phyloP scores from a whole-genome alignment of 495 filamentous ascomycete species.

The Aspergillus leporis region DNA sequence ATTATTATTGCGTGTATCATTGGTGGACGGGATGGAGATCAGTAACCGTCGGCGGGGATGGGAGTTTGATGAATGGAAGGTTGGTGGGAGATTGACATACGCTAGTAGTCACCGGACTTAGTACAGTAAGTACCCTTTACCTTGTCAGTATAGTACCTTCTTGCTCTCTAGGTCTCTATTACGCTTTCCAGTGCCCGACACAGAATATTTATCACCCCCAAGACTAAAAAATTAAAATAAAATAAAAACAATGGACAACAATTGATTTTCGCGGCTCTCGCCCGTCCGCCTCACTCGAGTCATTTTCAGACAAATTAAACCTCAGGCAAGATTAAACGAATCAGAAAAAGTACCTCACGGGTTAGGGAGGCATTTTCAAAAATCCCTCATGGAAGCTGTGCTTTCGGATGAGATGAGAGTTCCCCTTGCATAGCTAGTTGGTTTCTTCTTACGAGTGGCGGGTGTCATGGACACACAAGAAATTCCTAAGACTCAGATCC shows the following conservation, averaged over 20 bases:
- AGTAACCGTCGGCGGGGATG: too few species aligned
- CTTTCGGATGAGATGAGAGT: neutral
- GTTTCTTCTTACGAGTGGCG: neutral
- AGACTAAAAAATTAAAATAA: neutral
- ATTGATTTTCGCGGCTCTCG: neutral
- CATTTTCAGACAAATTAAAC: neutral
- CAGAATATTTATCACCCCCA: neutral
- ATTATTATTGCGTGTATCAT: neutral
- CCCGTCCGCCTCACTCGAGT: constrained; percentile 4
- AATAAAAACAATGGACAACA: neutral
- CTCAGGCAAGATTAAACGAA: neutral
- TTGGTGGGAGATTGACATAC: too few species aligned
- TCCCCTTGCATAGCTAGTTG: neutral
- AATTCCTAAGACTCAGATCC: neutral
- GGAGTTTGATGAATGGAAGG: too few species aligned
- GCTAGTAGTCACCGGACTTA: too few species aligned
- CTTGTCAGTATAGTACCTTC: too few species aligned
- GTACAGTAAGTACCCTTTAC: too few species aligned
- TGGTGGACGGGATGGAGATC: neutral
- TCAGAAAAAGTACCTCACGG: neutral
- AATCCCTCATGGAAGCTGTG: neutral
- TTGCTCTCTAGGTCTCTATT: neutral
- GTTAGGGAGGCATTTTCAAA: neutral
- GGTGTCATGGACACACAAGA: neutral
- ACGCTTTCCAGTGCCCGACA: neutral